phyloP scores from a whole-genome alignment of 371 early-diverging fungal genomes.

The Mortierella sp. region DNA sequence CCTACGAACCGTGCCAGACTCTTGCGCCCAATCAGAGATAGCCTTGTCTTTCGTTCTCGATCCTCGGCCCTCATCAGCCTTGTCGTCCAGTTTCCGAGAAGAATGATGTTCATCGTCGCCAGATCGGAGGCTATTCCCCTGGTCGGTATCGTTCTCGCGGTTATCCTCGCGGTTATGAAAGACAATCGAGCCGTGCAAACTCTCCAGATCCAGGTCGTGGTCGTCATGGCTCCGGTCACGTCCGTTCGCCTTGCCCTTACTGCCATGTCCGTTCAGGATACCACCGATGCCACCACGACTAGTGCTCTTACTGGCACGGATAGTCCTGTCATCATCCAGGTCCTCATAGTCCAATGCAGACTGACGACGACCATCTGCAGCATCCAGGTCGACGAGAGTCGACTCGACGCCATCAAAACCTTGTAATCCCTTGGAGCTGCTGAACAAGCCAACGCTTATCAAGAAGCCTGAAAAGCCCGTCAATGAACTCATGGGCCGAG shows the following conservation, averaged over 20 bases:
- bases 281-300: constrained; percentile 27
- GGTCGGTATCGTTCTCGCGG: constrained; percentile 9
- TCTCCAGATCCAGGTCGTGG: constrained; percentile 54
- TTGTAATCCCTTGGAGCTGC: background rate
- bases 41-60: background rate
- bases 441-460: constrained; percentile 38
- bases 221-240: constrained; percentile 10
- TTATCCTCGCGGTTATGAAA: constrained; percentile 30
- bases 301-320: constrained; percentile 45
- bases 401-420: background rate
- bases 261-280: constrained; percentile 13
- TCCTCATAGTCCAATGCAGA: constrained; percentile 13
- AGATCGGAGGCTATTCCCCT: background rate
- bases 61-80: background rate
- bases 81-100: background rate
- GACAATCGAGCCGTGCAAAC: constrained; percentile 52
- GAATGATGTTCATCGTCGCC: background rate
- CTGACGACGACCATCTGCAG: background rate
- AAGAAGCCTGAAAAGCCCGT: constrained; percentile 38
- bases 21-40: constrained; percentile 15
- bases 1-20: constrained; percentile 23
- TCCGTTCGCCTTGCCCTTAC: constrained; percentile 13
- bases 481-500: constrained; percentile 33
- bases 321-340: constrained; percentile 42
- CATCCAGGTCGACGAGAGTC: background rate